Base-by-base conservation (phyloP, 345 rosid species). In the Streptanthus diversifolius region DNA sequence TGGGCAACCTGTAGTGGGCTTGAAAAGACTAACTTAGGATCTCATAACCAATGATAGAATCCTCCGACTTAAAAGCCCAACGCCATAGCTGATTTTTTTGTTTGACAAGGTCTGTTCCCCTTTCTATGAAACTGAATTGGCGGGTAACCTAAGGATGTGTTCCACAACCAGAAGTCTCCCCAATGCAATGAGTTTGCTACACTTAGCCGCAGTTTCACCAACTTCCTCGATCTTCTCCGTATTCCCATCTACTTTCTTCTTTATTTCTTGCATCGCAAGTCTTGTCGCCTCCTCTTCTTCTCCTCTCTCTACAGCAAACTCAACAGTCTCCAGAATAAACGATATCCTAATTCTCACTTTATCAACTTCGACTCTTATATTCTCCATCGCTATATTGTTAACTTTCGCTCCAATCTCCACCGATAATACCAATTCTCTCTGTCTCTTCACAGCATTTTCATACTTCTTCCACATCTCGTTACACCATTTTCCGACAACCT, bases 401-500 rank as follows among this genome's bases (percentile, higher is more conserved):
- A 86, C 21, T 29, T 2, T 62, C 64, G 87, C 69, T 19, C 81
- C 72, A 5, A 74, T 51, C 68, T 77, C 74, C 77, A 90, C 63
- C 18, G 83, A 57, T 17, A 35, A 59, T 5, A 83, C 72, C 22
- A 90, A 25, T 37, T 29, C 85, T 72, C 67, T 82, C 74, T 84
- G 83, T 48, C 80, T 83, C 76, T 79, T 84, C 57, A 85, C 33
- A 22, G 68, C 87, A 6, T 72, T 83, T 71, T 83, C 89, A 61
- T 87, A 87, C 5, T 81, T 51, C 29, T 77, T 87, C 91, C 88
- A 87, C 41, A 87, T 82, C 7, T 74, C 21, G 58, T 72, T 70
- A 32, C 86, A 82, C 96, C 98, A 92, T 70, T 77, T 88, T 0
- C 98, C 91, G 9, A 79, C 76, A 0, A 85, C 36, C 45, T 85